Evolutionary conservation across 768 basidiomycete genomes (phyloP).

Genomic region (Clitopilus passeckerianus): DNA sequence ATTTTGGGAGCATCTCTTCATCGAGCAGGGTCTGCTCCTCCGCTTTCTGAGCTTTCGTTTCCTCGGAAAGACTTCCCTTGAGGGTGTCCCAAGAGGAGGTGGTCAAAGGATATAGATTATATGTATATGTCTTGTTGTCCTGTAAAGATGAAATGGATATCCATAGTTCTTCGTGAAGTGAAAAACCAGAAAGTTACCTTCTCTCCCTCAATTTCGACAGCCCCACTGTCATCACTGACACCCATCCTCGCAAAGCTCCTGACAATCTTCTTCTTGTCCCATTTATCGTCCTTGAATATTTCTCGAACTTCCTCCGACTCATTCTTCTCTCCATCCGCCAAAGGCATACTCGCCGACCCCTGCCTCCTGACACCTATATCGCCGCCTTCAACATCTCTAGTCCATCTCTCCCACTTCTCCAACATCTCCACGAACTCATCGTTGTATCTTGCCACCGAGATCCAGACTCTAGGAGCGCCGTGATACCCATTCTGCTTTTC

Average conservation of each 20-base stretch:
- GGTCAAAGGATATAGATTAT: slow-evolving; percentile 41
- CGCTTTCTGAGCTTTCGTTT: slow-evolving; percentile 10
- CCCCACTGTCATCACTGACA: slow-evolving; percentile 19
- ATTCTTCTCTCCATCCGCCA: neutral
- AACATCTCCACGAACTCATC: slow-evolving; percentile 62
- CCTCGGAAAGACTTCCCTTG: slow-evolving; percentile 25
- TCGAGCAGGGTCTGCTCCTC: slow-evolving; percentile 13
- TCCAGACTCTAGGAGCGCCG: slow-evolving; percentile 47
- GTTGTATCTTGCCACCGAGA: slow-evolving; percentile 76
- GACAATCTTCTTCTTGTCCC: slow-evolving; percentile 81
- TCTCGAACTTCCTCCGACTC: slow-evolving; percentile 31
- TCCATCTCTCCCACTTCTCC: slow-evolving; percentile 56
- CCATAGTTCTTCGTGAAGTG: neutral
- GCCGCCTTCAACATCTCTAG: slow-evolving; percentile 31
- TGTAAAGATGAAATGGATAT: slow-evolving; percentile 11
- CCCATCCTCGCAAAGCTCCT: slow-evolving; percentile 66
- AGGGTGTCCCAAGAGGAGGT: slow-evolving; percentile 31
- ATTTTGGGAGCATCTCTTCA: slow-evolving; percentile 22
- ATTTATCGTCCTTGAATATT: slow-evolving; percentile 48
- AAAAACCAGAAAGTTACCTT: slow-evolving; percentile 19
- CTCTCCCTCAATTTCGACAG: slow-evolving; percentile 24
- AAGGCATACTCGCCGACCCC: slow-evolving; percentile 24
- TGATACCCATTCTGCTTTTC: slow-evolving; percentile 8
- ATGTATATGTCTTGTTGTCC: slow-evolving; percentile 37
- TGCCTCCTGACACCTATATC: slow-evolving; percentile 28